These are phyloP conservation scores for Beauveria australis DNA, from an alignment of 2,329 filamentous ascomycete genomes.

Conservation along the genomic window DNA sequence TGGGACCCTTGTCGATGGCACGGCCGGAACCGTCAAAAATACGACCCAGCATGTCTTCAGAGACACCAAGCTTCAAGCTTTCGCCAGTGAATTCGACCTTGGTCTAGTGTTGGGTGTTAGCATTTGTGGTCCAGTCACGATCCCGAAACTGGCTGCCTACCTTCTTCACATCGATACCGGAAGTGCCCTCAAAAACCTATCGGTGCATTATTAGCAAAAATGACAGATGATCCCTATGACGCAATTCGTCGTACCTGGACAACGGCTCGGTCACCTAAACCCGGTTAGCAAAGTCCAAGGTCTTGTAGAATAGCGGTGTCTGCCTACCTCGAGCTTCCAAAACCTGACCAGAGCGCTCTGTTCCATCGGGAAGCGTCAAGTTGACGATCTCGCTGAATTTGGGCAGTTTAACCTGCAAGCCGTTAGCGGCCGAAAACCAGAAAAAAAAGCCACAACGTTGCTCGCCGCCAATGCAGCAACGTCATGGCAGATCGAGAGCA, in stretches of 20 bases:
- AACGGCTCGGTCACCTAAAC: constrained; percentile 76
- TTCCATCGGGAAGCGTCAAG: constrained; percentile 90
- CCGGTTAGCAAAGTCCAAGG: constrained; percentile 15
- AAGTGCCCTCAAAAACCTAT: constrained; percentile 93
- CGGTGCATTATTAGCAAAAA: constrained; percentile 18
- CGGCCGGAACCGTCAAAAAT: constrained; percentile 97
- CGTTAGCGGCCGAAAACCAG: constrained; percentile 1
- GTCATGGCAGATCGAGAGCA: neutral
- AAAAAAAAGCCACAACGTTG: neutral
- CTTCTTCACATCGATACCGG: constrained; percentile 99
- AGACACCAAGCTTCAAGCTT: constrained; percentile 96
- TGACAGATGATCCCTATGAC: constrained; percentile 8
- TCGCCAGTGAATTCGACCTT: constrained; percentile 96
- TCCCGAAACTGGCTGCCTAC: constrained; percentile 34
- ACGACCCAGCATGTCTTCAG: constrained; percentile 98
- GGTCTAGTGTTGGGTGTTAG: constrained; percentile 49
- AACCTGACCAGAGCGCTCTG: constrained; percentile 88
- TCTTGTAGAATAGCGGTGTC: constrained; percentile 14
- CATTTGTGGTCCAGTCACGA: neutral
- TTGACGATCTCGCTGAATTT: constrained; percentile 97
- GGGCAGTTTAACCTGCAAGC: constrained; percentile 82
- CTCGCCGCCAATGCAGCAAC: neutral
- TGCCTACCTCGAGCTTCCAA: constrained; percentile 85
- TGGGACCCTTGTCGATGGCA: constrained; percentile 97
- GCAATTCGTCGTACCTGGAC: constrained; percentile 63